These are phyloP conservation scores for Pyrenophora seminiperda DNA, from an alignment of 2,329 filamentous ascomycete species.

Conservation along the genomic window DNA sequence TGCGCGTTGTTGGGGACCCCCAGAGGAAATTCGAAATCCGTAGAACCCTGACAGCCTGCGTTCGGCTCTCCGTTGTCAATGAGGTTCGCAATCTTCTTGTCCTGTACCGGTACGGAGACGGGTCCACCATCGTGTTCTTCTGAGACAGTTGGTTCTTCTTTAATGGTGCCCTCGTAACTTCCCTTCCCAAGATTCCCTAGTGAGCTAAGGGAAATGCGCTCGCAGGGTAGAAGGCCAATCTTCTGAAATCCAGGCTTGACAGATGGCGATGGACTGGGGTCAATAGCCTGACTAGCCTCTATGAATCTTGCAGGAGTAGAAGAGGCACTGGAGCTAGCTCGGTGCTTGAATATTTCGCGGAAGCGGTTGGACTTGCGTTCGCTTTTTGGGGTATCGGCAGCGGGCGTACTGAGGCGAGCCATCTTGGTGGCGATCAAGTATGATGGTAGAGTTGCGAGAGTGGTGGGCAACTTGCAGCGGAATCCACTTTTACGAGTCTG, in stretches of 20 bases:
- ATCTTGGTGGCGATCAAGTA: neutral
- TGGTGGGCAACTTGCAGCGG: too few relatives aligned
- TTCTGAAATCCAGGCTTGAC: slow-evolving; percentile 14
- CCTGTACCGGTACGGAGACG: too few relatives aligned
- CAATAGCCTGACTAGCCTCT: neutral
- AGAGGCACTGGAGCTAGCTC: neutral
- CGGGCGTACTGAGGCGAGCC: slow-evolving; percentile 17
- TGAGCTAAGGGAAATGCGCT: slow-evolving; percentile 1
- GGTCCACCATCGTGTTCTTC: too few relatives aligned
- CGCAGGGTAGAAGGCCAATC: slow-evolving; percentile 13
- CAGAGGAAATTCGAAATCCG: too few relatives aligned
- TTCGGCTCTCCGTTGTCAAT: neutral
- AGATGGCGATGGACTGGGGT: slow-evolving; percentile 1
- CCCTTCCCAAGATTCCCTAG: neutral
- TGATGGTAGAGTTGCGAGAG: too few relatives aligned
- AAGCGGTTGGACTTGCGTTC: slow-evolving; percentile 14
- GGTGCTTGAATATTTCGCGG: slow-evolving; percentile 15
- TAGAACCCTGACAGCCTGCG: too few relatives aligned
- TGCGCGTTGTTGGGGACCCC: neutral
- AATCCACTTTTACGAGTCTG: too few relatives aligned
- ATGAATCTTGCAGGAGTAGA: neutral
- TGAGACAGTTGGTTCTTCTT: too few relatives aligned
- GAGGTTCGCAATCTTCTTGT: too few relatives aligned
- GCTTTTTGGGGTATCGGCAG: slow-evolving; percentile 6
- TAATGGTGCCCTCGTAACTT: neutral